Evolutionary conservation across 2,329 filamentous ascomycete species (phyloP).

Genomic region (Monilinia fructicola): DNA sequence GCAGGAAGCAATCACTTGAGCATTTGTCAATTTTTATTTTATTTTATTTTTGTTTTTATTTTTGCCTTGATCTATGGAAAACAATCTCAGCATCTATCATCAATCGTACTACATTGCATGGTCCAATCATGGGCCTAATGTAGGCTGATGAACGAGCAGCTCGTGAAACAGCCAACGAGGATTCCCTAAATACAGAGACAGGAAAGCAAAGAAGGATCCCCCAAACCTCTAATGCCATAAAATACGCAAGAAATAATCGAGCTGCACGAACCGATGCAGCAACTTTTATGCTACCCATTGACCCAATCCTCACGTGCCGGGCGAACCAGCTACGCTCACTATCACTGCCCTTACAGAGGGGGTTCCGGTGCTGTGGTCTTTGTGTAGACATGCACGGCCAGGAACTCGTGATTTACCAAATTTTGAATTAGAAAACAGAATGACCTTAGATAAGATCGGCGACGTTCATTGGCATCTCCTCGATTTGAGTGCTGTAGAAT

Average conservation of each 20-base stretch:
- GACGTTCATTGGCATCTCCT: conserved; percentile 99
- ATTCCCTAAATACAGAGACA: conserved; percentile 39
- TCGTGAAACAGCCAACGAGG: conserved; percentile 35
- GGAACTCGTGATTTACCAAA: conserved; percentile 40
- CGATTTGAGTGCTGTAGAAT: conserved; percentile 99
- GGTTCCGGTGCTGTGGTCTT: conserved; percentile 27
- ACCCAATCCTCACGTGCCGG: conserved; percentile 39
- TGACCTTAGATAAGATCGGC: conserved; percentile 67
- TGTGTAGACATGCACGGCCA: conserved; percentile 12
- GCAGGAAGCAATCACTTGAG: neutral
- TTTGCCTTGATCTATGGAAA: conserved; percentile 36
- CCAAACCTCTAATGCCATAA: conserved; percentile 39
- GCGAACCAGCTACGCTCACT: conserved; percentile 42
- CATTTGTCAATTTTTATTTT: conserved; percentile 29
- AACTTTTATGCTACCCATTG: conserved; percentile 41
- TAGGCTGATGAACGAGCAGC: conserved; percentile 34
- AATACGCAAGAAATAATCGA: conserved; percentile 36
- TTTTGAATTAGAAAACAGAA: conserved; percentile 26
- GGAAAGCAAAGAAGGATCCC: conserved; percentile 37
- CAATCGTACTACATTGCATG: conserved; percentile 30
- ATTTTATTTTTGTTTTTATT: conserved; percentile 30
- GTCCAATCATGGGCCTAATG: conserved; percentile 28
- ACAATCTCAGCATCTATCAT: conserved; percentile 32
- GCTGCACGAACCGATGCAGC: conserved; percentile 35
- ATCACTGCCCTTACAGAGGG: conserved; percentile 38